A percentile compares a stretch with the other conserved stretches of the same genome.
phyloP scores from a whole-genome alignment of 345 rosid species.

The Hirschfeldia incana region DNA sequence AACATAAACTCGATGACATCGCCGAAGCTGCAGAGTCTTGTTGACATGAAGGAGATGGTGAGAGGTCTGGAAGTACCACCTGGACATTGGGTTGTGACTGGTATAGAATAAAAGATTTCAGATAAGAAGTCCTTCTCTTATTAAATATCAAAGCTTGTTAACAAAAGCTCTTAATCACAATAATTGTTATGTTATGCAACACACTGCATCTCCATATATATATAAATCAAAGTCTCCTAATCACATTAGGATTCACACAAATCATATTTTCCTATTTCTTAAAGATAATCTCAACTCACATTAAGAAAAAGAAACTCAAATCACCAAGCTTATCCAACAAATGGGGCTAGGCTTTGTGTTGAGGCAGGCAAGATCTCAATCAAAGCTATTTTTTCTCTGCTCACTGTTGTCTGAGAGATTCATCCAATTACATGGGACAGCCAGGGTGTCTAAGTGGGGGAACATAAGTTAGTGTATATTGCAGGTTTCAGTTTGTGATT shows the following conservation, averaged over 20 bases:
- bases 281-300: too few species aligned
- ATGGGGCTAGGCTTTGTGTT: slow-evolving; percentile 64
- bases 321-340: too few species aligned
- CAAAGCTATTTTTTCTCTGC: slow-evolving; percentile 77
- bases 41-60: slow-evolving; percentile 79
- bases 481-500: slow-evolving; percentile 35
- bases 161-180: too few species aligned
- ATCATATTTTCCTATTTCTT: too few species aligned
- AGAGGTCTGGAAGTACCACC: slow-evolving; percentile 89
- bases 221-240: too few species aligned
- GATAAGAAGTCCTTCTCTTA: too few species aligned
- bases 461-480: slow-evolving; percentile 22
- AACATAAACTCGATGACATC: slow-evolving; percentile 82
- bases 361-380: slow-evolving; percentile 78
- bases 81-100: slow-evolving; percentile 96
- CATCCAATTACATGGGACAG: slow-evolving; percentile 1
- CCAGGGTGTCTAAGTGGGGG: background rate
- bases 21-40: slow-evolving; percentile 67
- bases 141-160: too few species aligned
- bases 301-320: too few species aligned
- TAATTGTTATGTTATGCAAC: too few species aligned
- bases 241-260: too few species aligned
- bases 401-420: slow-evolving; percentile 54
- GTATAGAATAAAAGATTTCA: slow-evolving; percentile 11
- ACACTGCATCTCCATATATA: too few species aligned